These are phyloP conservation scores for Colletotrichum horii DNA, from an alignment of 2,329 filamentous ascomycete genomes.

Conservation along the genomic window DNA sequence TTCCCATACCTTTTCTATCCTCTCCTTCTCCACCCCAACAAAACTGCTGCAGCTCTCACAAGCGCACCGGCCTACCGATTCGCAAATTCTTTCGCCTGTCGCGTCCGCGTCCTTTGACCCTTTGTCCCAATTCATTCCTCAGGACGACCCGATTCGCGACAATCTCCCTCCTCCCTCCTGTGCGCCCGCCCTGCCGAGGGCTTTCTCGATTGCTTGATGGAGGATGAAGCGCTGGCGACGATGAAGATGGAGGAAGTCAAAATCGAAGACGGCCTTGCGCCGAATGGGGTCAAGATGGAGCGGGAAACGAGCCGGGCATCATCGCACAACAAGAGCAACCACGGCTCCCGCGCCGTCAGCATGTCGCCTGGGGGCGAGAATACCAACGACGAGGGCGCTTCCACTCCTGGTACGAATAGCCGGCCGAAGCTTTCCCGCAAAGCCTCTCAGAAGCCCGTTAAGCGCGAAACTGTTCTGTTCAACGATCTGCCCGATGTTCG, in stretches of 20 bases:
- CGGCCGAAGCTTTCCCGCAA: constrained; percentile 59
- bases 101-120: background rate
- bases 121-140: background rate
- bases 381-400: constrained; percentile 51
- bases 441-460: constrained; percentile 41
- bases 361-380: constrained; percentile 51
- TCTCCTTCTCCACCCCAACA: constrained; percentile 13
- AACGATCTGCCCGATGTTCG: constrained; percentile 80
- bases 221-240: constrained; percentile 46
- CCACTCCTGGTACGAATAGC: constrained; percentile 56
- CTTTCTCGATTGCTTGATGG: constrained; percentile 32
- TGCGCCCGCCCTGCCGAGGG: constrained; percentile 10
- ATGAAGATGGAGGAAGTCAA: constrained; percentile 50
- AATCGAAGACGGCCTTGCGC: constrained; percentile 41
- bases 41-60: constrained; percentile 1
- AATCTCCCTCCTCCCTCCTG: background rate
- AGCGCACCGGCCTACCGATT: constrained; percentile 8
- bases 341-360: constrained; percentile 44
- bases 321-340: constrained; percentile 44
- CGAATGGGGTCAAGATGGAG: constrained; percentile 43
- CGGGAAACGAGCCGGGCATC: constrained; percentile 40
- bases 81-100: background rate
- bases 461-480: constrained; percentile 71
- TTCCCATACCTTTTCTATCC: background rate
- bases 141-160: constrained; percentile 9